Base-by-base conservation (phyloP, 768 basidiomycete genomes). In the Gloeostereum incarnatum region DNA sequence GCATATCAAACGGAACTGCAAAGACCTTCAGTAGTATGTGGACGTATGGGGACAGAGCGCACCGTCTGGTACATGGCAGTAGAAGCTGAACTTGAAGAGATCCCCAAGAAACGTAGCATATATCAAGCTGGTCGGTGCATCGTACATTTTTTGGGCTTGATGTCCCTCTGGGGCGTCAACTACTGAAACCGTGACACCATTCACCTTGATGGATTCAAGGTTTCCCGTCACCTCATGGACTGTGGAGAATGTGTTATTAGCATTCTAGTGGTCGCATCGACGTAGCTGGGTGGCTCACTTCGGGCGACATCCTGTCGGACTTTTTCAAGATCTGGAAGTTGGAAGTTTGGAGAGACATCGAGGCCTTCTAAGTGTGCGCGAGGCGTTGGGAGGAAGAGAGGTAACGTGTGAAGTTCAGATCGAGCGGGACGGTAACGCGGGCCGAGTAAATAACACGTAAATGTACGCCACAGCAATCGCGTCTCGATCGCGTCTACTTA, bases 71-170 rank as follows among this genome's bases (percentile, higher is more conserved):
- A 32, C 37, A 19, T 38, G 37, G 17, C 31, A 41, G 27, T 50
- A 49, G 36, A 47, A 50, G n/a, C 39, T 34, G 36, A 50, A 52
- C 22, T 35, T 43, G 40, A 50, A 54, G 13, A 52, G 35, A 27
- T 35, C 35, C 13, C 31, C 20, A 5, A 45, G 21, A 9, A 9
- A 8, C 4, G 7, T 14, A 4, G 11, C 4, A 20, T 34, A 34
- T 2, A 14, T 4, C 33, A 34, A 3, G 3, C 17, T 33, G 32
- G 26, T 8, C 9, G 8, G 8, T 9, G 11, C 16, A 34, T 3
- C 8, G n/a, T n/a, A n/a, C n/a, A 3, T 4, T 3, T 4, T 11
- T 14, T 13, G 33, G 21, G 33, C 16, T 4, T n/a, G n/a, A 11
- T 11, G 3, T 34, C 21, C 19, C 19, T 14, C 19, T 4, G 21